Evolutionary conservation across 2,329 filamentous ascomycete species (phyloP).

Genomic region (Samsoniella hepiali): DNA sequence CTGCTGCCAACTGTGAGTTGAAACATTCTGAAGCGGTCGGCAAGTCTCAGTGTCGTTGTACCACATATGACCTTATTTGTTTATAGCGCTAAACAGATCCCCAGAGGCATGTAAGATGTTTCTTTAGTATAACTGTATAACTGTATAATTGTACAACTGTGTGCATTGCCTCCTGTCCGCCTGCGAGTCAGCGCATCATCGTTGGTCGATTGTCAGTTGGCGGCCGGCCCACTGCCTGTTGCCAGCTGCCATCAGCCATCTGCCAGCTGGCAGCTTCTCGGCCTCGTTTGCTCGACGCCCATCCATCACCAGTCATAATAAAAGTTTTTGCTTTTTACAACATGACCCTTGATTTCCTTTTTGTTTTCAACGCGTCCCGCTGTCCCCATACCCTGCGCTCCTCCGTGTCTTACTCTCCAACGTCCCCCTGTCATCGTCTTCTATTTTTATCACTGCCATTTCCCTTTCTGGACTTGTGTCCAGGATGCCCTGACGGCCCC

Average conservation of each 20-base stretch:
- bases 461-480: slow-evolving; percentile 2
- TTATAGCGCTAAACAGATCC: neutral
- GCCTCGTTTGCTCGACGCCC: neutral
- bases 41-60: too few species aligned
- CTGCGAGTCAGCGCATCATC: neutral
- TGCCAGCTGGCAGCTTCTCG: neutral
- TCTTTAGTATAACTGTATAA: too few species aligned
- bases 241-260: neutral
- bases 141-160: too few species aligned
- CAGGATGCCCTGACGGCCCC: neutral
- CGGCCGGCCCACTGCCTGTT: too few species aligned
- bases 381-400: neutral
- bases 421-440: slow-evolving; percentile 1
- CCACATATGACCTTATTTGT: neutral
- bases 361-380: neutral
- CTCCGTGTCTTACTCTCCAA: slow-evolving; percentile 15
- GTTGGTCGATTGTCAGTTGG: neutral
- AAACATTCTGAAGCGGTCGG: neutral
- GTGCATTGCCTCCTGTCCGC: too few species aligned
- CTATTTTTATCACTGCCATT: slow-evolving; percentile 15
- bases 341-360: neutral
- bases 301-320: neutral
- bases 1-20: neutral
- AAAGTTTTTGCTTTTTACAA: slow-evolving; percentile 13
- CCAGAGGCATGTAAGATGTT: too few species aligned